Evolutionary conservation across 2,329 filamentous ascomycete genomes (phyloP), one percentile per base, ranked within the genome.

Genomic region (Trichoderma oligosporum): DNA sequence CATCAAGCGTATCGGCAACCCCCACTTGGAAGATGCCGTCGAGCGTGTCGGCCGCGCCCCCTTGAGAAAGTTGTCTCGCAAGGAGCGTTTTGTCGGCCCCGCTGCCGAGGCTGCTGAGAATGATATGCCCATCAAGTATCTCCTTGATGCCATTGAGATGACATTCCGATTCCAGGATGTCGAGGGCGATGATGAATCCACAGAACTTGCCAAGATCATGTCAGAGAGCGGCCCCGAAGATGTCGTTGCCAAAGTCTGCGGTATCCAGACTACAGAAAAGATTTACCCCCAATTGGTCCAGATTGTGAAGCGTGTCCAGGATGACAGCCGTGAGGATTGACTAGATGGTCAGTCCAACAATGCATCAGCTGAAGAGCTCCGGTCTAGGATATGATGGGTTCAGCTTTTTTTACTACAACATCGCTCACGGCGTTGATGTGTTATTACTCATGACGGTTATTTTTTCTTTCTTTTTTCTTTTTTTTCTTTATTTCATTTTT

Each of bases 11-110:
- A 97, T 97, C 73, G 89, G 89, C 73, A 97, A 97, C 79, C 92
- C 91, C 12, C 86, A 92, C 65, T 82, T 97, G 59, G 90, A 96
- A 75, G 93, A 99, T 73, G 87, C 87, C 11, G 91, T 97, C 33
- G 91, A 95, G 78, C 92, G 94, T 73, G 94, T 99, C 63, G 94
- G 93, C 56, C 92, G 94, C 70, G 93, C 92, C 16, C 94, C 94
- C 16, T 79, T 99, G 60, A 88, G 94, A 71, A 99, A 99, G 81
- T 82, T 99, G 31, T 87, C 87, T 63, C 89, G 92, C 73, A 94
- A 95, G 78, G 94, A 99, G 78, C 91, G 94, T 42, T 96, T 99
- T 78, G 86, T 99, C 66, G 91, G 89, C 44, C 94, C 94, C 4
- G 93, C 94, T 44, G 84, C 89, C 8, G 88, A 96, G 75, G 83